Conservation (phyloP, 164 flowering plant species). For the Vitis cinerea region DNA sequence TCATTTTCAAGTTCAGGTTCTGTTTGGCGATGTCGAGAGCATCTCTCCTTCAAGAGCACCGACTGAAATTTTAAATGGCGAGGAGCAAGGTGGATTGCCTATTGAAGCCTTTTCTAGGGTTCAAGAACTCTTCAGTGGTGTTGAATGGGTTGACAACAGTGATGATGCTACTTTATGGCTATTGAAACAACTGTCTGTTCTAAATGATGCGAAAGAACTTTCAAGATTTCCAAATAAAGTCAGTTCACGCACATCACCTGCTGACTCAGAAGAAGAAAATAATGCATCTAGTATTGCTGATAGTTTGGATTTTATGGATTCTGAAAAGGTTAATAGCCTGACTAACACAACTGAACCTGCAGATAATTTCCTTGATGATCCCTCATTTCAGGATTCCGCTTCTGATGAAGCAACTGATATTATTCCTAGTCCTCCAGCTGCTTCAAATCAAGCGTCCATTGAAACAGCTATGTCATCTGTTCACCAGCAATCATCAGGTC, state of each 20-base stretch:
- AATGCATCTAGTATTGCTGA: slow-evolving; percentile 65
- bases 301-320: slow-evolving; percentile 44
- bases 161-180: slow-evolving; percentile 97
- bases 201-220: slow-evolving; percentile 61
- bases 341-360: slow-evolving; percentile 10
- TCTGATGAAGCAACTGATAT: slow-evolving; percentile 48
- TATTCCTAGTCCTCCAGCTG: slow-evolving; percentile 22
- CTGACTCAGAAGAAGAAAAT: slow-evolving; percentile 84
- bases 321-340: slow-evolving; percentile 28
- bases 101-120: slow-evolving; percentile 97
- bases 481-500: slow-evolving; percentile 14
- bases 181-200: slow-evolving; percentile 75
- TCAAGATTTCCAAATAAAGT: slow-evolving; percentile 53
- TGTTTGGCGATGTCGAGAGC: slow-evolving; percentile 88
- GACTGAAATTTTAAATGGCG: slow-evolving; percentile 75
- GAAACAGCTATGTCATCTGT: slow-evolving; percentile 10
- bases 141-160: slow-evolving; percentile 80
- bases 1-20: slow-evolving; percentile 47
- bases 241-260: slow-evolving; percentile 59
- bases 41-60: slow-evolving; percentile 72
- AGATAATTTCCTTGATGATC: slow-evolving; percentile 31
- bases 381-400: slow-evolving; percentile 29
- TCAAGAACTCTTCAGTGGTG: slow-evolving; percentile 93
- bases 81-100: slow-evolving; percentile 95
- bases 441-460: slow-evolving; percentile 11